Conservation (phyloP, 495 filamentous ascomycete genomes). For the Apodospora peruviana region DNA sequence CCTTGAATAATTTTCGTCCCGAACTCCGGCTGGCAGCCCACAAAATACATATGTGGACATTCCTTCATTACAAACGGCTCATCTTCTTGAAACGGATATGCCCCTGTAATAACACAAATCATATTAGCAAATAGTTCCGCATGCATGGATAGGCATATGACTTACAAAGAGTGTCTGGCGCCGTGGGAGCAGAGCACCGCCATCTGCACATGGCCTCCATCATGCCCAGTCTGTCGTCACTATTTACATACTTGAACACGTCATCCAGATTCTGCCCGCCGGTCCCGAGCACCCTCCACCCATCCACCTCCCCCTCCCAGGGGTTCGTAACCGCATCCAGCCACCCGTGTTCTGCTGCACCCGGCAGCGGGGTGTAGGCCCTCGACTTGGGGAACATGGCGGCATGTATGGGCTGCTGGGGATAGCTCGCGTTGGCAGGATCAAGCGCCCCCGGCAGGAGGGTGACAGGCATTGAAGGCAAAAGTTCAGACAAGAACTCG, state of each 20-base stretch:
- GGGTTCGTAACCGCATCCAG: conserved; percentile 91
- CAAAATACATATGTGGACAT: conserved; percentile 88
- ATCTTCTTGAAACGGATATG: conserved; percentile 86
- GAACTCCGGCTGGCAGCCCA: conserved; percentile 81
- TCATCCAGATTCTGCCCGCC: conserved; percentile 93
- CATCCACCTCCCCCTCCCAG: conserved; percentile 83
- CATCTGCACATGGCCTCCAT: conserved; percentile 91
- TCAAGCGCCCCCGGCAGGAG: conserved; percentile 70
- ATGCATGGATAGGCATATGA: conserved; percentile 3
- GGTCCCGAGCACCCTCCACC: conserved; percentile 76
- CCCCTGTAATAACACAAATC: conserved; percentile 53
- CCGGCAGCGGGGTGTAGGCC: conserved; percentile 53
- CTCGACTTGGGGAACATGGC: conserved; percentile 75
- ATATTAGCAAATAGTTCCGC: conserved; percentile 12
- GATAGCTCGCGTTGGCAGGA: conserved; percentile 73
- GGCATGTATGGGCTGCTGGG: conserved; percentile 77
- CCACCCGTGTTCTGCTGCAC: conserved; percentile 56
- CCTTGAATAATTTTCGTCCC: conserved; percentile 63
- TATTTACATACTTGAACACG: conserved; percentile 80
- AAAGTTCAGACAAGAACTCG: conserved; percentile 68
- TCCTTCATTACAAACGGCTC: conserved; percentile 79
- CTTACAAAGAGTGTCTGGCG: conserved; percentile 93
- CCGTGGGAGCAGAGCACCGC: conserved; percentile 88
- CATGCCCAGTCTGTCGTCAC: conserved; percentile 70
- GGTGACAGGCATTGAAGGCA: conserved; percentile 77